A percentile compares a stretch with the other conserved stretches of the same genome.
These are phyloP conservation scores for Byssochlamys sp. DNA, from an alignment of 2,329 filamentous ascomycete species.

Conservation along the genomic window DNA sequence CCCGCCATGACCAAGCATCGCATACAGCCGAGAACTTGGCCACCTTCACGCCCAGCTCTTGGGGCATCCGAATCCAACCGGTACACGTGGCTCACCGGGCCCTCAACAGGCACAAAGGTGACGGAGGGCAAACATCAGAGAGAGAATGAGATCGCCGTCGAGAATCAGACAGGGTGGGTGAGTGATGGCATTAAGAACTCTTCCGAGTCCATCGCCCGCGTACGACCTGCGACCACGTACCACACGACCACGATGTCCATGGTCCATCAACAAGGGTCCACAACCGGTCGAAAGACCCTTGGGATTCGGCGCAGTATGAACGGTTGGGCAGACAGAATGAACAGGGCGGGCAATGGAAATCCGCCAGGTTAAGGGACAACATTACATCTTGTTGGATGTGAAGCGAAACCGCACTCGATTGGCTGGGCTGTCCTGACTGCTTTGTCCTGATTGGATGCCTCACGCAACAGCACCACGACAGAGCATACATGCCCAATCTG, in stretches of 20 bases:
- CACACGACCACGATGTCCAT: slow-evolving; percentile 34
- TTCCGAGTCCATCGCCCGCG: slow-evolving; percentile 9
- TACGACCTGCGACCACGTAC: slow-evolving; percentile 25
- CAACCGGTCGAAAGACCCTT: slow-evolving; percentile 27
- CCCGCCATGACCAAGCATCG: slow-evolving; percentile 18
- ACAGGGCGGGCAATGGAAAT: slow-evolving; percentile 11
- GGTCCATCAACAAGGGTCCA: slow-evolving; percentile 14
- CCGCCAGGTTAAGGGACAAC: not conserved
- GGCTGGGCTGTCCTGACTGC: not conserved
- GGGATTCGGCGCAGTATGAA: slow-evolving; percentile 36
- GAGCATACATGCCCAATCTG: not conserved
- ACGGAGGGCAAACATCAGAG: slow-evolving; percentile 1
- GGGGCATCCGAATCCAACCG: slow-evolving; percentile 20
- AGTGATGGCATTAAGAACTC: slow-evolving; percentile 16
- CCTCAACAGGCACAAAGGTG: slow-evolving; percentile 12
- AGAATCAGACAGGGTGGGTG: slow-evolving; percentile 11
- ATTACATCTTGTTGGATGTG: not conserved
- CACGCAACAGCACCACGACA: not conserved
- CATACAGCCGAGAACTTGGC: slow-evolving; percentile 21
- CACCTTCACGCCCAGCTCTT: slow-evolving; percentile 23
- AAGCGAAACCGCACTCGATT: not conserved
- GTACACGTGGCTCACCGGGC: slow-evolving; percentile 27
- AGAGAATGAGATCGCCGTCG: slow-evolving; percentile 4
- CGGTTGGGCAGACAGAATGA: slow-evolving; percentile 34
- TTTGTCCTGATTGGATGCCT: not conserved